phyloP scores from a whole-genome alignment of 441 rosid genomes.

The Manihot esculenta region DNA sequence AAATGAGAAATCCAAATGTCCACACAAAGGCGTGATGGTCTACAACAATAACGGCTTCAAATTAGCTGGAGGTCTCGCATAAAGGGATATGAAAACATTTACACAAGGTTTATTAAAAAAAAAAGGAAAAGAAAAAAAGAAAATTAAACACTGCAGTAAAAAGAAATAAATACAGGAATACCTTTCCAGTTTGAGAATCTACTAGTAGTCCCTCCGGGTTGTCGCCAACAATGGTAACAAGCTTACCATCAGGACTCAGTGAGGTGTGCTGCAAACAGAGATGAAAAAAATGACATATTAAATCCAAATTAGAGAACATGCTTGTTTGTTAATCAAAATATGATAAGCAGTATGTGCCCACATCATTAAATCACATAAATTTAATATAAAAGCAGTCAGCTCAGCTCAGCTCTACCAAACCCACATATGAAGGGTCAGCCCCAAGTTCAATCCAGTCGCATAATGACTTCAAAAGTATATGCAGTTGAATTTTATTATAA shows the following conservation, averaged over 20 bases:
- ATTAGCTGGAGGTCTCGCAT: constrained; percentile 1
- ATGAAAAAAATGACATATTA: constrained; percentile 11
- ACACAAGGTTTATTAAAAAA: background rate
- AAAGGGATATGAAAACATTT: background rate
- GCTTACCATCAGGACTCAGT: constrained; percentile 76
- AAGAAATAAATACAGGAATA: constrained; percentile 16
- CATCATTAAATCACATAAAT: background rate
- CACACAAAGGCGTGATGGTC: constrained; percentile 37
- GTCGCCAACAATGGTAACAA: constrained; percentile 76
- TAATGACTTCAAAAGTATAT: too few relatives aligned
- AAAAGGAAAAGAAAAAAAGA: too few relatives aligned
- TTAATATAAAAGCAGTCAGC: background rate
- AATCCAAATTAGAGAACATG: constrained; percentile 12
- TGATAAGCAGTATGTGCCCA: background rate
- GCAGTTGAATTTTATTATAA: too few relatives aligned
- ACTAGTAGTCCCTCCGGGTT: constrained; percentile 66
- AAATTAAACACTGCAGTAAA: background rate
- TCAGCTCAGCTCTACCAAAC: background rate
- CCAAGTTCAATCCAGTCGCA: background rate
- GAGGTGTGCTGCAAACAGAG: constrained; percentile 65
- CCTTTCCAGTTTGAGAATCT: constrained; percentile 75
- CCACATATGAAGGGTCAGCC: background rate
- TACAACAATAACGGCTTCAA: constrained; percentile 26
- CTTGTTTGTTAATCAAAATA: constrained; percentile 8
- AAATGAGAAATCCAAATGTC: constrained; percentile 59